Evolutionary conservation across 148 eudicot species (phyloP).

Genomic region (Pouteria glomerata): DNA sequence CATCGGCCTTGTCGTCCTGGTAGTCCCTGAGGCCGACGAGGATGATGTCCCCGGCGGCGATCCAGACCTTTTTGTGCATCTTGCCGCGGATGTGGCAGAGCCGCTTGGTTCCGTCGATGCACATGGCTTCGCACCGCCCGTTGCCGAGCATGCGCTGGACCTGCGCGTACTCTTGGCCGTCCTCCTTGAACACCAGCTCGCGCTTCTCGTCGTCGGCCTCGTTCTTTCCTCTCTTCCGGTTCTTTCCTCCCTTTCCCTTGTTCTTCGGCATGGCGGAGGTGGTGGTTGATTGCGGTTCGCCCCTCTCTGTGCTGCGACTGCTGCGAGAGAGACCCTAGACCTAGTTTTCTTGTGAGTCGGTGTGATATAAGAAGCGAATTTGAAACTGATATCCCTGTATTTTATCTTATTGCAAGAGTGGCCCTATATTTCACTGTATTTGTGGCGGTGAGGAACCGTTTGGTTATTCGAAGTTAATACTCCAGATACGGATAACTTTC

Average conservation of each 20-base stretch:
- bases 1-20: constrained; percentile 70
- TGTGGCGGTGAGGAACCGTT: too few species aligned
- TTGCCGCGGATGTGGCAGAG: constrained; percentile 91
- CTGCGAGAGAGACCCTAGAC: not conserved
- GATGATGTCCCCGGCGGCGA: constrained; percentile 92
- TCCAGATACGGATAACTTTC: too few species aligned
- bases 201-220: constrained; percentile 90
- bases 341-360: not conserved
- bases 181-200: constrained; percentile 86
- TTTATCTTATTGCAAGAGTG: not conserved
- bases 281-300: not conserved
- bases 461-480: too few species aligned
- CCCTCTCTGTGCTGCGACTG: not conserved
- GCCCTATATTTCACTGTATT: not conserved
- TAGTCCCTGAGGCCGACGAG: constrained; percentile 87
- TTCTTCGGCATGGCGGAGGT: constrained; percentile 74
- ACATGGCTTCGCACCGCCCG: constrained; percentile 74
- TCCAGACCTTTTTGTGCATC: constrained; percentile 99
- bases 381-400: not conserved
- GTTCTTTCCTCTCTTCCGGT: constrained; percentile 87
- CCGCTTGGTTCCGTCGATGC: constrained; percentile 74
- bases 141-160: constrained; percentile 83
- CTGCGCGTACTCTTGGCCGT: constrained; percentile 88
- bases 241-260: constrained; percentile 98
- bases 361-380: not conserved